Evolutionary conservation across 1,284 basidiomycete genomes (phyloP).

Genomic region (Malassezia globosa): DNA sequence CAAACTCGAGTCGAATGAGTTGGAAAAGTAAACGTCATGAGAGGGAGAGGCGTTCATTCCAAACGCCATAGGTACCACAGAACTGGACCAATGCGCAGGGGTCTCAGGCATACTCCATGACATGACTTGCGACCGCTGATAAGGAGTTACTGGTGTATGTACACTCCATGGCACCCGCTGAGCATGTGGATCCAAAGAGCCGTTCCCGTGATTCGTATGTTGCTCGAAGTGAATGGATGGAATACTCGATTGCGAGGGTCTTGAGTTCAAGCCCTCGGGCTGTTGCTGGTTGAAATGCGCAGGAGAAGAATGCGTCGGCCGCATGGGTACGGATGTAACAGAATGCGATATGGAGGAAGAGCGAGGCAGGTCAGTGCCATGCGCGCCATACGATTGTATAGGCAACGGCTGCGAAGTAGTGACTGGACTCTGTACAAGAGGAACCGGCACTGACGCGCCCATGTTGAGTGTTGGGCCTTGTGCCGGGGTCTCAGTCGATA

Average conservation of each 20-base stretch:
- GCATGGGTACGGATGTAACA: slow-evolving; percentile 2
- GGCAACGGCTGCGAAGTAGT: not conserved
- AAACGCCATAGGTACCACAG: not conserved
- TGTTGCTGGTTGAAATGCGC: slow-evolving; percentile 1
- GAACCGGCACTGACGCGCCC: not conserved
- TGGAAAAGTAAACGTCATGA: slow-evolving; percentile 10
- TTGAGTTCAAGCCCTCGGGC: slow-evolving; percentile 6
- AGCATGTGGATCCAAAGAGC: not conserved
- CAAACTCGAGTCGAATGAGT: slow-evolving; percentile 13
- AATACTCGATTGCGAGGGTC: not conserved
- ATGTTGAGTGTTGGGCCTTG: not conserved
- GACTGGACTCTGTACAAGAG: not conserved
- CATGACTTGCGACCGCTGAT: not conserved
- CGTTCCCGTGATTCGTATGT: not conserved
- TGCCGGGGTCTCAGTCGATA: not conserved
- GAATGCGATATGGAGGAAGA: not conserved
- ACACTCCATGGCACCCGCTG: not conserved
- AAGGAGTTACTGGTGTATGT: not conserved
- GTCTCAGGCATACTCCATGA: slow-evolving; percentile 8
- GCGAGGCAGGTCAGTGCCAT: not conserved
- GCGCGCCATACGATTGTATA: not conserved
- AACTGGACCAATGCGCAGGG: not conserved
- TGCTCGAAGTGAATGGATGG: slow-evolving; percentile 4
- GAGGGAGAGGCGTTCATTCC: slow-evolving; percentile 3
- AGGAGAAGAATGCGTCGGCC: slow-evolving; percentile 7